Conservation (phyloP, 2,329 filamentous ascomycete genomes). For the Fusarium sulawesiense region DNA sequence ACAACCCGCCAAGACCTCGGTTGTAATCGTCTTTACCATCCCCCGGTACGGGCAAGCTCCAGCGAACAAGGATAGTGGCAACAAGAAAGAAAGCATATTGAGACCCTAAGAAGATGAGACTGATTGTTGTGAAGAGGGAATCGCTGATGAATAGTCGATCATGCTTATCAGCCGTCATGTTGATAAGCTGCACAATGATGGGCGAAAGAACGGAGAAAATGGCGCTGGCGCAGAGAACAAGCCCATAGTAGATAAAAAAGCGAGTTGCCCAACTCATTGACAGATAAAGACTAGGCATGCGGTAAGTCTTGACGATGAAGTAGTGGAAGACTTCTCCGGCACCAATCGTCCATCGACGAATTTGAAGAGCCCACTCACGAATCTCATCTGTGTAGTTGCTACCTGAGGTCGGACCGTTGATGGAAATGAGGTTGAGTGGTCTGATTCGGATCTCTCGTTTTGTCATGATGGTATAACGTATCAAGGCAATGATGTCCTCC, state of each 20-base stretch:
- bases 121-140: conserved; percentile 9
- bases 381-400: conserved; percentile 28
- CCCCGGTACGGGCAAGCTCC: conserved; percentile 9
- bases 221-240: conserved; percentile 27
- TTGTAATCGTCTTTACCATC: conserved; percentile 7
- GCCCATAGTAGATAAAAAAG: conserved; percentile 31
- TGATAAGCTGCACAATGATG: conserved; percentile 24
- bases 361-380: conserved; percentile 33
- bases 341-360: conserved; percentile 36
- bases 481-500: conserved; percentile 36
- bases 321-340: conserved; percentile 38
- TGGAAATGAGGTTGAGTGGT: conserved; percentile 31
- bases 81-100: conserved; percentile 22
- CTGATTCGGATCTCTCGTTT: conserved; percentile 28
- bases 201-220: conserved; percentile 29
- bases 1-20: conserved; percentile 2
- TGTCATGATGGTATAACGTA: conserved; percentile 32
- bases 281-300: conserved; percentile 20
- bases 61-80: conserved; percentile 22
- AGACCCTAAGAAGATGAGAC: conserved; percentile 23
- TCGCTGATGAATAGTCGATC: conserved; percentile 15
- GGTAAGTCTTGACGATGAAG: conserved; percentile 37
- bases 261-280: conserved; percentile 32
- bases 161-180: conserved; percentile 11
- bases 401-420: conserved; percentile 35